Percentiles rank a stretch among this genome's conserved stretches.
phyloP scores from a whole-genome alignment of 2,329 filamentous ascomycete genomes.

The Arachnomyces sp. region DNA sequence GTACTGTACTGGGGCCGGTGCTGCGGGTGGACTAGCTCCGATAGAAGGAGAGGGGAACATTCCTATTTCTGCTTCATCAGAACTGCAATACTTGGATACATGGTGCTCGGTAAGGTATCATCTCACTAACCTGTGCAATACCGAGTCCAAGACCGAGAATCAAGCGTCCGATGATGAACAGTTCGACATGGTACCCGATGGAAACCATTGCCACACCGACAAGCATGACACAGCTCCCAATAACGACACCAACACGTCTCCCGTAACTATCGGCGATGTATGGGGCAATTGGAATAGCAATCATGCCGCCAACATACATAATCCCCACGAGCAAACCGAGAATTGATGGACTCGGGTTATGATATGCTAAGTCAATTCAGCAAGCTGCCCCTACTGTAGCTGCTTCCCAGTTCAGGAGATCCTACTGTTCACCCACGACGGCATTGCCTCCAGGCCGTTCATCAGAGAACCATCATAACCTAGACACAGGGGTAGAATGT shows the following conservation, averaged over 20 bases:
- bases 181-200: slow-evolving; percentile 29
- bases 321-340: slow-evolving; percentile 41
- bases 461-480: slow-evolving; percentile 40
- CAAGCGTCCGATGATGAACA: slow-evolving; percentile 39
- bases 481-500: slow-evolving; percentile 2
- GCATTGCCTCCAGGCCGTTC: slow-evolving; percentile 40
- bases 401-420: not conserved
- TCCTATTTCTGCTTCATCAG: slow-evolving; percentile 20
- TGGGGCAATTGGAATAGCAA: slow-evolving; percentile 39
- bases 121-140: slow-evolving; percentile 7
- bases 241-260: slow-evolving; percentile 39
- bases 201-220: slow-evolving; percentile 38
- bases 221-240: slow-evolving; percentile 40
- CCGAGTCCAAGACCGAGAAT: slow-evolving; percentile 32
- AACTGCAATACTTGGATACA: slow-evolving; percentile 8
- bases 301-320: slow-evolving; percentile 42
- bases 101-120: not conserved
- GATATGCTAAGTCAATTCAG: slow-evolving; percentile 7
- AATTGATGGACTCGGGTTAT: slow-evolving; percentile 25
- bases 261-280: slow-evolving; percentile 42
- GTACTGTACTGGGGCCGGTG: slow-evolving; percentile 42
- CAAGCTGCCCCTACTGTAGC: slow-evolving; percentile 16
- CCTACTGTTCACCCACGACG: slow-evolving; percentile 36
- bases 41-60: slow-evolving; percentile 33
- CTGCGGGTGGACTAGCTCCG: slow-evolving; percentile 42